A percentile compares a stretch with the other conserved stretches of the same genome.
Conservation (phyloP, 441 rosid species). For the Brassica balearica region DNA sequence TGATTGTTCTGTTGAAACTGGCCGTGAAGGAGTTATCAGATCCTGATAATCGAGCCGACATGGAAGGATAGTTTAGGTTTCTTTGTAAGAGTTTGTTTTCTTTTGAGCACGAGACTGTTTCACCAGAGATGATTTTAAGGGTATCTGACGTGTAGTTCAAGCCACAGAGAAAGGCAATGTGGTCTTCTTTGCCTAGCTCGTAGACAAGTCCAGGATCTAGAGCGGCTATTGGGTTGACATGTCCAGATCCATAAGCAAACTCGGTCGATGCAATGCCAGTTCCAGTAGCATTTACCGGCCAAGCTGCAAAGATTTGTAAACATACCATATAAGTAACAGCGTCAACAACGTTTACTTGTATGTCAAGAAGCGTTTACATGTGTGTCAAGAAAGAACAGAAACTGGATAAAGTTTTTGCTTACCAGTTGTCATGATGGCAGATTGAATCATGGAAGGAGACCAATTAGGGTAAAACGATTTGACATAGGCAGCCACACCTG, state of each 20-base stretch:
- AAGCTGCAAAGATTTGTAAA: background rate
- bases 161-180: background rate
- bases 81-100: background rate
- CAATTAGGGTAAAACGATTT: slow-evolving; percentile 1
- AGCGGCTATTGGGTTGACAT: background rate
- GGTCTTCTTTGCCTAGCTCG: background rate
- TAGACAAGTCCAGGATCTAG: background rate
- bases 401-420: background rate
- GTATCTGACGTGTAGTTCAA: background rate
- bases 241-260: slow-evolving; percentile 6
- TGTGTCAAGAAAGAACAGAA: background rate
- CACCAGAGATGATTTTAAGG: slow-evolving; percentile 4
- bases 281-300: background rate
- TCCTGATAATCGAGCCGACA: background rate
- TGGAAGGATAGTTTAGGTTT: background rate
- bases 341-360: background rate
- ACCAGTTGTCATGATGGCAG: slow-evolving; percentile 4
- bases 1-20: background rate
- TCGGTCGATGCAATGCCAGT: slow-evolving; percentile 5
- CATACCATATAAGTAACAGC: background rate
- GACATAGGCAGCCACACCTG: slow-evolving; percentile 3
- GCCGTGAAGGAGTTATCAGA: background rate
- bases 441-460: background rate
- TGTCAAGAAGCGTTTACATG: background rate
- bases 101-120: background rate